phyloP scores from a whole-genome alignment of 208 protist genomes.

The Vickermania spadyakhi region DNA sequence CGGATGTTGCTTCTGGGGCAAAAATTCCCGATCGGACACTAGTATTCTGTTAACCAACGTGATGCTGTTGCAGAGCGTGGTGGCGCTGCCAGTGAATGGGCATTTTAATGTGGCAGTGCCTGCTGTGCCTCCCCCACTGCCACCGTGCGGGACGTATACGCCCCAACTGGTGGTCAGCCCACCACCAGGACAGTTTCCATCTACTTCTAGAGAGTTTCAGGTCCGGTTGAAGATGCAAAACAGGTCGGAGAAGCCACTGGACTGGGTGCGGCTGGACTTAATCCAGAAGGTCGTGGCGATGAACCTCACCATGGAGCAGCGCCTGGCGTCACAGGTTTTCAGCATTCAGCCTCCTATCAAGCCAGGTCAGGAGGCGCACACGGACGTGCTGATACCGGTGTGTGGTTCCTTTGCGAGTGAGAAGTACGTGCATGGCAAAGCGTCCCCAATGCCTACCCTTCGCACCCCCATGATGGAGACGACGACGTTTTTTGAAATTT shows the following conservation, averaged over 20 bases:
- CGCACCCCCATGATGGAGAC: neutral
- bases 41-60: too few species aligned
- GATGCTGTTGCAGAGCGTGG: neutral
- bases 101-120: neutral
- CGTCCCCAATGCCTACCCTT: neutral
- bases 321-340: neutral
- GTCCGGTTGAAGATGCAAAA: too few species aligned
- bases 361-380: neutral
- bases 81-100: neutral
- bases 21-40: too few species aligned
- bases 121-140: neutral
- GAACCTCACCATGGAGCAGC: neutral
- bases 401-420: neutral
- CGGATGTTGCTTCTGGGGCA: too few species aligned
- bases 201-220: too few species aligned
- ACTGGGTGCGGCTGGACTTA: too few species aligned
- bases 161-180: too few species aligned
- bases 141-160: too few species aligned
- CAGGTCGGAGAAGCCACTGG: too few species aligned
- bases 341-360: neutral
- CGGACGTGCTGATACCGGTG: neutral
- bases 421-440: neutral
- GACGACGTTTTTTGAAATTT: neutral
- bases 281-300: neutral
- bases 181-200: too few species aligned